Percentiles rank a stretch among this genome's conserved stretches.
These are phyloP conservation scores for Lactifluus subvellereus DNA, from an alignment of 768 basidiomycete genomes.

Conservation along the genomic window DNA sequence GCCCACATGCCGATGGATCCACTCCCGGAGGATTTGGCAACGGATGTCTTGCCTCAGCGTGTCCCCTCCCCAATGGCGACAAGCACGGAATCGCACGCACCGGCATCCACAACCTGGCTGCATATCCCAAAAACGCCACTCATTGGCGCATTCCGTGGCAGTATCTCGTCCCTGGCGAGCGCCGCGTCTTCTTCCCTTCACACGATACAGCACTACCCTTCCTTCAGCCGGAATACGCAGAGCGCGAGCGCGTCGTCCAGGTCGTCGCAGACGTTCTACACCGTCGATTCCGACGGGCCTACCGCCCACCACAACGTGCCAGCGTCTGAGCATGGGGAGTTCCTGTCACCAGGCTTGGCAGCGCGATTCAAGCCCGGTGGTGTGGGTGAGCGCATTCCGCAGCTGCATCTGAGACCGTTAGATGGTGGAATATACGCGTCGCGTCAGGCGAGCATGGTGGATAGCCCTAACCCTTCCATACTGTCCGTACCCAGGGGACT, in stretches of 20 bases:
- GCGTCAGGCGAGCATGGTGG: conserved; percentile 21
- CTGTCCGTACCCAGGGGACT: not conserved
- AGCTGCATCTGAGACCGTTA: not conserved
- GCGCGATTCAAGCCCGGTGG: conserved; percentile 11
- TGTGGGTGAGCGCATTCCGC: conserved; percentile 13
- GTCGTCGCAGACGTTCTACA: conserved; percentile 20
- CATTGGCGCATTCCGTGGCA: conserved; percentile 23
- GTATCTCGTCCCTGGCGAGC: conserved; percentile 15
- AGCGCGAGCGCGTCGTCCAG: conserved; percentile 8
- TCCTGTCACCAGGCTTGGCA: not conserved
- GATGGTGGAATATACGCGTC: conserved; percentile 3
- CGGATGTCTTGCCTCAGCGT: not conserved
- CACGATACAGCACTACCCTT: conserved; percentile 24
- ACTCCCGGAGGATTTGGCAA: conserved; percentile 17
- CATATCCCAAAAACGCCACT: conserved; percentile 24
- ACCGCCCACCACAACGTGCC: not conserved
- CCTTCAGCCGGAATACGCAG: conserved; percentile 9
- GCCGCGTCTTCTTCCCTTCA: conserved; percentile 14
- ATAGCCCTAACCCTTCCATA: conserved; percentile 4
- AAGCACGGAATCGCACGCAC: not conserved
- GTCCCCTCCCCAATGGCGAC: conserved; percentile 6
- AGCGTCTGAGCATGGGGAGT: conserved; percentile 14
- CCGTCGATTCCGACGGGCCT: conserved; percentile 1
- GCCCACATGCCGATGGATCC: conserved; percentile 19
- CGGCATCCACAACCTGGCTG: conserved; percentile 19